phyloP scores from a whole-genome alignment of 139 green algal species.

The Edaphochlamys debaryana region DNA sequence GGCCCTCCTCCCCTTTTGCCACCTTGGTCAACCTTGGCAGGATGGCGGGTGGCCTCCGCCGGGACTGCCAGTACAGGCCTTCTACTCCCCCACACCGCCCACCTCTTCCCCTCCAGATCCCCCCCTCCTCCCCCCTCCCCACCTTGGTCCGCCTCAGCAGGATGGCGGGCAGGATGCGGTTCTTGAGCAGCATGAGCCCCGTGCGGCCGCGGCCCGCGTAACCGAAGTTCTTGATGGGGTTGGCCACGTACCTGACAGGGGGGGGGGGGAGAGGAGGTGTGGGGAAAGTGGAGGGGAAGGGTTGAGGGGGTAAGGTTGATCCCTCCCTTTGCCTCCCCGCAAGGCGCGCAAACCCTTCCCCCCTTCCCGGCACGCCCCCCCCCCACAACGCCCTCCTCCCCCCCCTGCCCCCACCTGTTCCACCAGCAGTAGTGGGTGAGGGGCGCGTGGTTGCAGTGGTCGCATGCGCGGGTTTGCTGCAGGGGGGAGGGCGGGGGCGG shows the following conservation, averaged over 20 bases:
- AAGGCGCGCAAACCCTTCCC: neutral
- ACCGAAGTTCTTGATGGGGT: constrained; percentile 67
- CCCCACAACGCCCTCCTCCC: no score
- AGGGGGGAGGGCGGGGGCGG: no score
- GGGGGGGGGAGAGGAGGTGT: neutral
- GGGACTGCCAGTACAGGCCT: no score
- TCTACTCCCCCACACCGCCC: no score
- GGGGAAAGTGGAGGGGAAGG: no score
- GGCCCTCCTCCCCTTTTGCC: no score
- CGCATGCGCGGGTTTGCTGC: constrained; percentile 59
- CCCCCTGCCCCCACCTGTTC: constrained; percentile 58
- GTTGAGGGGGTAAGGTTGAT: neutral
- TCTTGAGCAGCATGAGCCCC: constrained; percentile 77
- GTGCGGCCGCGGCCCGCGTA: constrained; percentile 49
- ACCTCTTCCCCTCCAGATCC: no score
- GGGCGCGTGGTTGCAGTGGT: constrained; percentile 63
- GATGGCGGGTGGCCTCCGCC: no score
- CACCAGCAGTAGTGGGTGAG: constrained; percentile 82
- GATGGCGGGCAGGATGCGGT: constrained; percentile 73
- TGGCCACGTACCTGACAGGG: constrained; percentile 54
- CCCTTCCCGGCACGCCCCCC: no score
- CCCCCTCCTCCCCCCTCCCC: neutral
- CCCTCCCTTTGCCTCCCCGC: no score
- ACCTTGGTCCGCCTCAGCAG: constrained; percentile 94
- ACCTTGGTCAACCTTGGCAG: no score